Percentiles rank a stretch among this genome's conserved stretches.
phyloP scores from a whole-genome alignment of 2,329 filamentous ascomycete species.

The Mycosphaerella sp. region DNA sequence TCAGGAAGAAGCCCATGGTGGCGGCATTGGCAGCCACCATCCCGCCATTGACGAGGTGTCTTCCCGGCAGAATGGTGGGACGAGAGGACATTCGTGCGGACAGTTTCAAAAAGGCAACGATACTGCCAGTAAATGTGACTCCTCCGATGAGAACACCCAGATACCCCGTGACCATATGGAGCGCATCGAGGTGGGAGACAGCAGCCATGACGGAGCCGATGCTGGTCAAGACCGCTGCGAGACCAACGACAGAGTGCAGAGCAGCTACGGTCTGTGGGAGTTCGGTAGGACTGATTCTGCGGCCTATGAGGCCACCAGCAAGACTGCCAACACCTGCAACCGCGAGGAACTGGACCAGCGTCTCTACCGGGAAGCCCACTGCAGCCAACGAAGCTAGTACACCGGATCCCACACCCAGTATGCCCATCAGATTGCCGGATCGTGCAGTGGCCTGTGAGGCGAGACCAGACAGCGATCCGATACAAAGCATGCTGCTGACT shows the following conservation, averaged over 20 bases:
- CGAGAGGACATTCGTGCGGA: slow-evolving; percentile 74
- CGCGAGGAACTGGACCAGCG: slow-evolving; percentile 70
- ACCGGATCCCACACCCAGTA: slow-evolving; percentile 75
- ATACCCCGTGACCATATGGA: slow-evolving; percentile 82
- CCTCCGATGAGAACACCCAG: slow-evolving; percentile 75
- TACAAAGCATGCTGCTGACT: slow-evolving; percentile 76
- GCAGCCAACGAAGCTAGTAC: slow-evolving; percentile 76
- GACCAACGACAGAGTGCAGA: slow-evolving; percentile 80
- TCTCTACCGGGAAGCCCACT: slow-evolving; percentile 71
- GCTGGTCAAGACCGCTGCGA: slow-evolving; percentile 81
- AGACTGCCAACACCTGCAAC: slow-evolving; percentile 67
- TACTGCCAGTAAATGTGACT: slow-evolving; percentile 83
- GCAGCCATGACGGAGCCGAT: slow-evolving; percentile 78
- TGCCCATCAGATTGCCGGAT: slow-evolving; percentile 78
- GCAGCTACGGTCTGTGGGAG: slow-evolving; percentile 86
- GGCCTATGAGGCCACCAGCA: slow-evolving; percentile 67
- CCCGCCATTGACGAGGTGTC: slow-evolving; percentile 67
- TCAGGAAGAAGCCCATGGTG: slow-evolving; percentile 77
- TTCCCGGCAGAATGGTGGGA: slow-evolving; percentile 64
- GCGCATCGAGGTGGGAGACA: slow-evolving; percentile 57
- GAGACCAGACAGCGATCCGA: slow-evolving; percentile 73
- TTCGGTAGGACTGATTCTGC: slow-evolving; percentile 79
- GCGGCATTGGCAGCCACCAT: slow-evolving; percentile 70
- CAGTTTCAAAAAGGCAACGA: slow-evolving; percentile 84
- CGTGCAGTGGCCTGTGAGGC: slow-evolving; percentile 77